These are phyloP conservation scores for Boletus rubescentipes DNA, from an alignment of 768 basidiomycete species.

Conservation along the genomic window DNA sequence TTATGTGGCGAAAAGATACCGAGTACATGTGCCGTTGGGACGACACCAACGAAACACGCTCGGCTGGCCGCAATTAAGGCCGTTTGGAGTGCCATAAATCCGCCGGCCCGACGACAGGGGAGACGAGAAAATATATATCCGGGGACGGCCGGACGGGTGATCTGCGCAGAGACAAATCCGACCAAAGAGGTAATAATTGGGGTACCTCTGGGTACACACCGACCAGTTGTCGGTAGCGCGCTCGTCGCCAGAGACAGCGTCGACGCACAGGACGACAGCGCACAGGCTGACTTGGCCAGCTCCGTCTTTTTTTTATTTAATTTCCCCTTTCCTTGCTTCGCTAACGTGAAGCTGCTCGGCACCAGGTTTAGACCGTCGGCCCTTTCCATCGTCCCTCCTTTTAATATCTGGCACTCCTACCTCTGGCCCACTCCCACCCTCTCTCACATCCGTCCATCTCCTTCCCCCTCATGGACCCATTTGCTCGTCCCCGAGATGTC, in stretches of 20 bases:
- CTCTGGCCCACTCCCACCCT: background rate
- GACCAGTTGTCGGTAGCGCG: background rate
- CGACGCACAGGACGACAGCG: background rate
- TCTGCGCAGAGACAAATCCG: conserved; percentile 25
- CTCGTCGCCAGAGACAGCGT: conserved; percentile 14
- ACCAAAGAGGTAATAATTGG: conserved; percentile 15
- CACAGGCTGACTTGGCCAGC: background rate
- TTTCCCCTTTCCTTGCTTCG: conserved; percentile 18
- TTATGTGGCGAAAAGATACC: conserved; percentile 18
- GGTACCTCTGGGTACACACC: too few species aligned
- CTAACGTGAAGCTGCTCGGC: conserved; percentile 26
- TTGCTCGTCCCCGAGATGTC: conserved; percentile 25
- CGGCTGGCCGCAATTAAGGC: conserved; percentile 1
- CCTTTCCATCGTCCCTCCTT: conserved; percentile 25
- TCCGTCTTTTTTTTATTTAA: conserved; percentile 13
- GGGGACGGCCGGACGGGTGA: conserved; percentile 28
- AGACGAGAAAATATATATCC: conserved; percentile 20
- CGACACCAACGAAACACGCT: background rate
- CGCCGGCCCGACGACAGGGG: conserved; percentile 33
- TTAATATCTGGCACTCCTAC: conserved; percentile 21
- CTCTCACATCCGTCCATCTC: conserved; percentile 5
- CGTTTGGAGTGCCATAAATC: conserved; percentile 2
- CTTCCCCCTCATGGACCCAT: conserved; percentile 37
- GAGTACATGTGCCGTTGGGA: conserved; percentile 15
- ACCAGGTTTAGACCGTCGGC: conserved; percentile 29